These are phyloP conservation scores for Fusarium tjaetaba DNA, from an alignment of 2,329 filamentous ascomycete species.

Conservation along the genomic window DNA sequence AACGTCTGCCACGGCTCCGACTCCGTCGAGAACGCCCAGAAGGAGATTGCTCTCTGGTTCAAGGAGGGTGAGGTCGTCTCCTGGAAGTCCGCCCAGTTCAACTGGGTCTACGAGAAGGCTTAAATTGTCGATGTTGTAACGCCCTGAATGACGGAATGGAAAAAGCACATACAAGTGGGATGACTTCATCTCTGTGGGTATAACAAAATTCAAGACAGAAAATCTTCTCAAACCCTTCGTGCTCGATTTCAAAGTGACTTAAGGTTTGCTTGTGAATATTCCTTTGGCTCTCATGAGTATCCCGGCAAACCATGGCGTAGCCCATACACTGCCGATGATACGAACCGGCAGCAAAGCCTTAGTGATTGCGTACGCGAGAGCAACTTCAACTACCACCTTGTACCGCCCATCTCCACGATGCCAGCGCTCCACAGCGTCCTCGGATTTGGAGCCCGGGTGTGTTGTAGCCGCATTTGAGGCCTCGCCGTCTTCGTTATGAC, in stretches of 20 bases:
- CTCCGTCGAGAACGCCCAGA: constrained; percentile 98
- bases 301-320: constrained; percentile 90
- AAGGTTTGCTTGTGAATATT: constrained; percentile 45
- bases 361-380: constrained; percentile 89
- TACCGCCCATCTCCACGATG: constrained; percentile 57
- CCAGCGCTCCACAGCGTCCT: constrained; percentile 51
- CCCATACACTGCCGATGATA: constrained; percentile 83
- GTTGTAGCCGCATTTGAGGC: not conserved
- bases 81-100: constrained; percentile 86
- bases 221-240: constrained; percentile 34
- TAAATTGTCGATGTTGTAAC: constrained; percentile 49
- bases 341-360: constrained; percentile 84
- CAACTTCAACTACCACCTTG: constrained; percentile 74
- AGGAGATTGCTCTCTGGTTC: constrained; percentile 99
- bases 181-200: constrained; percentile 38
- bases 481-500: constrained; percentile 43
- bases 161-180: constrained; percentile 39
- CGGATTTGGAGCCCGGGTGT: constrained; percentile 24
- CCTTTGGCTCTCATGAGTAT: constrained; percentile 59
- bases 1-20: constrained; percentile 99
- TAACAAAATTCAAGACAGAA: constrained; percentile 38
- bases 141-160: constrained; percentile 36
- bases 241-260: constrained; percentile 14
- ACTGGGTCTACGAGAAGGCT: constrained; percentile 98
- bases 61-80: constrained; percentile 82